A percentile compares a stretch with the other conserved stretches of the same genome.
Conservation (phyloP, 176 grass and related monocot species). For the Carex littledalei region DNA sequence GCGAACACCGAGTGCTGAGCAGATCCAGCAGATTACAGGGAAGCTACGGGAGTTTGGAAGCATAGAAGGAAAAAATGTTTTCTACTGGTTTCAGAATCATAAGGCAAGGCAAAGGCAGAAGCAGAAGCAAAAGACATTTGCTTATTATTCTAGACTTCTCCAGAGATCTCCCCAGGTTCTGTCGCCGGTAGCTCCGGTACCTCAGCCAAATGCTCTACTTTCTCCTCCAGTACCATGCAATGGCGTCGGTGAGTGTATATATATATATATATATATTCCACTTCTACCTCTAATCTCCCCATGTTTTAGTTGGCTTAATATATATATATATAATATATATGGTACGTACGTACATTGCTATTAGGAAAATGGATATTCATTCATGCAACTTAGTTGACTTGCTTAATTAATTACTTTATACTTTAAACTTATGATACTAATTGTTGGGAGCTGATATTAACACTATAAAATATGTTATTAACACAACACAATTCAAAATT, state of each 20-base stretch:
- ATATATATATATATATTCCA: neutral
- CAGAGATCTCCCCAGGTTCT: slow-evolving; percentile 31
- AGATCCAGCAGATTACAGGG: slow-evolving; percentile 72
- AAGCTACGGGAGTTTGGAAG: slow-evolving; percentile 53
- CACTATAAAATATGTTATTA: too few species aligned
- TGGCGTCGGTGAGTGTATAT: neutral
- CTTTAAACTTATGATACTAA: neutral
- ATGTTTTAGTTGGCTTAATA: too few species aligned
- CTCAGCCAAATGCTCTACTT: neutral
- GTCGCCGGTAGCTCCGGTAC: neutral
- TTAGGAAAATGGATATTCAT: neutral
- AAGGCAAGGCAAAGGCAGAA: slow-evolving; percentile 60
- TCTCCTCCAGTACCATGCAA: slow-evolving; percentile 13
- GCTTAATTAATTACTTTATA: neutral
- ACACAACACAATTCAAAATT: too few species aligned
- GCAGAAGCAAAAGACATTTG: slow-evolving; percentile 70
- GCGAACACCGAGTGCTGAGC: slow-evolving; percentile 53
- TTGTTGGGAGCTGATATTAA: too few species aligned
- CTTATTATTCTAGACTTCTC: slow-evolving; percentile 57
- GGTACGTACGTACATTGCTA: too few species aligned
- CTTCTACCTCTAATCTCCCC: neutral
- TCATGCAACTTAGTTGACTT: neutral
- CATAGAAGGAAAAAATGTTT: slow-evolving; percentile 55
- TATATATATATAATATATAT: too few species aligned
- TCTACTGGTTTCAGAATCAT: slow-evolving; percentile 62